Conservation (phyloP, 2,329 filamentous ascomycete genomes). For the Aureobasidium melanogenum region DNA sequence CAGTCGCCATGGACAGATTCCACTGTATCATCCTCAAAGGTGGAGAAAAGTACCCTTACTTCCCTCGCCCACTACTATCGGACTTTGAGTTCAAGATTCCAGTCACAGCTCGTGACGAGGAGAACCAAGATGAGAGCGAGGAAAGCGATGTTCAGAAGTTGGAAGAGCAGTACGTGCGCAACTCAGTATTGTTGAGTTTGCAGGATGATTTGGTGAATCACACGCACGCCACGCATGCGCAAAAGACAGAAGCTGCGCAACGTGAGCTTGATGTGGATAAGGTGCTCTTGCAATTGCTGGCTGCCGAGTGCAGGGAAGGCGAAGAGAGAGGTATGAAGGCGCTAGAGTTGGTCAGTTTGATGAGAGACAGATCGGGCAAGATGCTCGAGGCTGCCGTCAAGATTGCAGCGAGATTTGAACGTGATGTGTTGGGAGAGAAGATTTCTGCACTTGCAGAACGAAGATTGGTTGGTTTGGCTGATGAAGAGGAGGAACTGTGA, state of each 20-base stretch:
- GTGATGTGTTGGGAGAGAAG: slow-evolving; percentile 75
- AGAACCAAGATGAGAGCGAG: slow-evolving; percentile 30
- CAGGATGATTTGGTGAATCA: slow-evolving; percentile 64
- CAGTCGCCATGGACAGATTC: slow-evolving; percentile 83
- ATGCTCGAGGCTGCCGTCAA: slow-evolving; percentile 90
- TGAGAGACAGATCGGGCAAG: slow-evolving; percentile 74
- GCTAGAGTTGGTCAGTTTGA: slow-evolving; percentile 77
- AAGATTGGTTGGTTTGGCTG: slow-evolving; percentile 52
- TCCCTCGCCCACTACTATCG: slow-evolving; percentile 76
- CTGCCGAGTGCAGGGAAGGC: slow-evolving; percentile 79
- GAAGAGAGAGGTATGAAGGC: slow-evolving; percentile 94
- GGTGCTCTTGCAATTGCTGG: slow-evolving; percentile 77
- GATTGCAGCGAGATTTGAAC: slow-evolving; percentile 77
- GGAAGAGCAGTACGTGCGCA: slow-evolving; percentile 57
- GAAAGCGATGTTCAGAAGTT: slow-evolving; percentile 22
- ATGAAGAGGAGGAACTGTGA: slow-evolving; percentile 36
- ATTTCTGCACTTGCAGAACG: slow-evolving; percentile 77
- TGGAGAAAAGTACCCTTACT: slow-evolving; percentile 85
- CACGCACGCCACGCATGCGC: slow-evolving; percentile 54
- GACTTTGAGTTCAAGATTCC: slow-evolving; percentile 92
- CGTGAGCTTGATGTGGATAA: slow-evolving; percentile 85
- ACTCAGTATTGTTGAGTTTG: slow-evolving; percentile 62
- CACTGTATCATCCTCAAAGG: slow-evolving; percentile 99
- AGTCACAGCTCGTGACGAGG: slow-evolving; percentile 41
- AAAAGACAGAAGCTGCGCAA: slow-evolving; percentile 58